Evolutionary conservation across 768 basidiomycete species (phyloP).

Genomic region (Candolleomyces eurysporus): DNA sequence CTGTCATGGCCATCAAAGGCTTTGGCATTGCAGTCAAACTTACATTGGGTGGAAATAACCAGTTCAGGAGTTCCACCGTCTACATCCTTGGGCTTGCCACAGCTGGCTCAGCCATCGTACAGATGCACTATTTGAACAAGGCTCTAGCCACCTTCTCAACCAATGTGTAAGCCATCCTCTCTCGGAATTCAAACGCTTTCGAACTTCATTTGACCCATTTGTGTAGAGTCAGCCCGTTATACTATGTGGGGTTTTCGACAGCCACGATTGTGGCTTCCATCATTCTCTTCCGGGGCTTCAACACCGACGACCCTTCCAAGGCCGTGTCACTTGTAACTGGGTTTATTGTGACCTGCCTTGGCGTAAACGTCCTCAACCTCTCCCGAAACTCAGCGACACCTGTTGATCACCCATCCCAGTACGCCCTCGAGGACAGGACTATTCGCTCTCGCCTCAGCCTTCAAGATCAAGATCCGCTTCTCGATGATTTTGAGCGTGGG

Average conservation of each 20-base stretch:
- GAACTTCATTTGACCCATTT: neutral
- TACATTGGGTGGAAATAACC: conserved; percentile 90
- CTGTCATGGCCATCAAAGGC: conserved; percentile 99
- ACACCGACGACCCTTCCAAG: conserved; percentile 78
- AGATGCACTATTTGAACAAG: conserved; percentile 98
- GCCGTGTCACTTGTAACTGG: conserved; percentile 87
- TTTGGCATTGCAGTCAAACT: conserved; percentile 97
- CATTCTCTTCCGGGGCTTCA: conserved; percentile 97
- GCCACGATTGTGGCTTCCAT: conserved; percentile 91
- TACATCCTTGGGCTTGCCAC: conserved; percentile 90
- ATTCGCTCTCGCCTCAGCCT: conserved; percentile 80
- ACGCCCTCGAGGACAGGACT: conserved; percentile 61
- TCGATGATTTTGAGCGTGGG: conserved; percentile 51
- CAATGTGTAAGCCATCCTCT: conserved; percentile 72
- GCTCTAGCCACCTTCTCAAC: conserved; percentile 96
- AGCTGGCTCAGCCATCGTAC: conserved; percentile 79
- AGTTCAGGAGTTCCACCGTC: conserved; percentile 92
- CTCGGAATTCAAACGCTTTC: neutral
- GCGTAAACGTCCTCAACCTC: conserved; percentile 90
- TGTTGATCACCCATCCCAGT: conserved; percentile 39
- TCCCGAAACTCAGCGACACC: conserved; percentile 58
- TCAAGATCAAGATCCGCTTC: conserved; percentile 71
- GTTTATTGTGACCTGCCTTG: conserved; percentile 90
- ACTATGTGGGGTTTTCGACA: conserved; percentile 95
- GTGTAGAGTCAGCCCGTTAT: conserved; percentile 90